Percentiles rank a stretch among this genome's conserved stretches.
Evolutionary conservation across 768 basidiomycete species (phyloP).

Genomic region (Hericium erinaceus): DNA sequence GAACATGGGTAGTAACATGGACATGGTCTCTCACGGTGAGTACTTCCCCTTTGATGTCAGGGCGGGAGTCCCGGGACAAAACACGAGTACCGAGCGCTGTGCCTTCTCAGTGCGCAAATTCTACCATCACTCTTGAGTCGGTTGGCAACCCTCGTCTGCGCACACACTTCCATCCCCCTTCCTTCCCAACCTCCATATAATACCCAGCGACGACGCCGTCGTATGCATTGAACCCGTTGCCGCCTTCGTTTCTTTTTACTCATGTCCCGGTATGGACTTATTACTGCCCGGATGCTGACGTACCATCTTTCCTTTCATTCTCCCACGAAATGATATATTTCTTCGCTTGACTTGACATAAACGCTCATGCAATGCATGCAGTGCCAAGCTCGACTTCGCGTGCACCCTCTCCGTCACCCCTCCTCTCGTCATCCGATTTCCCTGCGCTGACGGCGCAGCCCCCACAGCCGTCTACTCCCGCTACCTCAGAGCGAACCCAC

Average conservation of each 20-base stretch:
- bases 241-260: not conserved
- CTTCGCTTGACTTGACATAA: slow-evolving; percentile 11
- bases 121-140: not conserved
- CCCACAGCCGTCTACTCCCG: slow-evolving; percentile 21
- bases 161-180: not conserved
- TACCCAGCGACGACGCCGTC: not conserved
- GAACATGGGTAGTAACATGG: slow-evolving; percentile 22
- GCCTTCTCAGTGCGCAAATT: slow-evolving; percentile 3
- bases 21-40: slow-evolving; percentile 13
- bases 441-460: slow-evolving; percentile 50
- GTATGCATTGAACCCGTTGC: not conserved
- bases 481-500: slow-evolving; percentile 23
- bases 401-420: slow-evolving; percentile 25
- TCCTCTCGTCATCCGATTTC: slow-evolving; percentile 64
- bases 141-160: not conserved
- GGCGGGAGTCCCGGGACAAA: slow-evolving; percentile 1
- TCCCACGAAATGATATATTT: slow-evolving; percentile 20
- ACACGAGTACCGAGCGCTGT: slow-evolving; percentile 8
- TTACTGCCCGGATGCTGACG: slow-evolving; percentile 12
- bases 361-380: slow-evolving; percentile 9
- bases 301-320: slow-evolving; percentile 9
- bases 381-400: slow-evolving; percentile 8
- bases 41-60: not conserved
- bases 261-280: slow-evolving; percentile 11
- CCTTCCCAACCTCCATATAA: not conserved